Evolutionary conservation across 1,284 basidiomycete genomes (phyloP).

Genomic region (Ganoderma boninense): DNA sequence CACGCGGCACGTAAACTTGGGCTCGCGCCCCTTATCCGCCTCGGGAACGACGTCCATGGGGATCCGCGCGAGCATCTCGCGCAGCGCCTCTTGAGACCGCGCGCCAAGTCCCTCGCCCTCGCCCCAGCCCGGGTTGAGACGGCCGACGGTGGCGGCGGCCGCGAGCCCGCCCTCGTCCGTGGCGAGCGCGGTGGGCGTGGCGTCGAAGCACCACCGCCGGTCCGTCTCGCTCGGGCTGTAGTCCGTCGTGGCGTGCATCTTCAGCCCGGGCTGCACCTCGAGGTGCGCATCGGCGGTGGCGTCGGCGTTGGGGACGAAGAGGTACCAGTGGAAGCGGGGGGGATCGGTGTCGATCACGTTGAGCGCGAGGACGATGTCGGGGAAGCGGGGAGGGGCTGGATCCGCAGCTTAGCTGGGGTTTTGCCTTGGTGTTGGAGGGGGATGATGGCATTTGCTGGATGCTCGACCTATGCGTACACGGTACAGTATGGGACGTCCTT

Average conservation of each 20-base stretch:
- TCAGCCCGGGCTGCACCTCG: conserved; percentile 3
- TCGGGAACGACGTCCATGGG: conserved; percentile 16
- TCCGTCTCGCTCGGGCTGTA: conserved; percentile 12
- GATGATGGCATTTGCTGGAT: background rate
- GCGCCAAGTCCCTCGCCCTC: conserved; percentile 8
- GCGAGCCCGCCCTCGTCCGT: conserved; percentile 14
- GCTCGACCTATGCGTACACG: too few species aligned
- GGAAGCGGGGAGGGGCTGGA: conserved; percentile 12
- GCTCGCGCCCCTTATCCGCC: conserved; percentile 17
- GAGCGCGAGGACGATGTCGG: conserved; percentile 25
- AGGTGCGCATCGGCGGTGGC: background rate
- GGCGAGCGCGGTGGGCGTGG: background rate
- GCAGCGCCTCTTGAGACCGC: background rate
- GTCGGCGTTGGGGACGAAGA: conserved; percentile 23
- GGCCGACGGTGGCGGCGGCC: conserved; percentile 20
- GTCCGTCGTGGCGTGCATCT: conserved; percentile 26
- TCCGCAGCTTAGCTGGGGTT: background rate
- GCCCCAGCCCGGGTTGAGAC: too few species aligned
- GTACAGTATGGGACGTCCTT: too few species aligned
- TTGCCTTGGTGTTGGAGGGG: background rate
- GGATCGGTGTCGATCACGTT: conserved; percentile 27
- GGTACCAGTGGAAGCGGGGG: conserved; percentile 27
- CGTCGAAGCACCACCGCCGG: conserved; percentile 1
- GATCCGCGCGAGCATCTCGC: conserved; percentile 15
- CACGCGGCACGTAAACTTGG: conserved; percentile 24